These are phyloP conservation scores for Fusarium sulawesiense DNA, from an alignment of 2,329 filamentous ascomycete genomes.

Conservation along the genomic window DNA sequence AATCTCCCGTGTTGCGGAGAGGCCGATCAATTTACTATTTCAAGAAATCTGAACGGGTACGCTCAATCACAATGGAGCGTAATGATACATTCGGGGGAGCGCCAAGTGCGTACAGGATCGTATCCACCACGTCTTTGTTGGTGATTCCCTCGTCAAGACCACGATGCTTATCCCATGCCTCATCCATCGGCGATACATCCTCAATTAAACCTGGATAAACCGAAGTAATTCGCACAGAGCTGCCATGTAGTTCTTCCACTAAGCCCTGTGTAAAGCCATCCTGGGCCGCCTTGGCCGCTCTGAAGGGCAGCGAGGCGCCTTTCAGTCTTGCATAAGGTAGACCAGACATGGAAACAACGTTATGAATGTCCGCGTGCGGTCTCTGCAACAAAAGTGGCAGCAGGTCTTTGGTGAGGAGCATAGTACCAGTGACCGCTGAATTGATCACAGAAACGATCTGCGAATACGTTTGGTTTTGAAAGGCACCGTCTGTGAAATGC, in stretches of 20 bases:
- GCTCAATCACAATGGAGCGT: background rate
- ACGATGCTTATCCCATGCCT: fast-evolving
- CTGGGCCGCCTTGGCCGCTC: background rate
- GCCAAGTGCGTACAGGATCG: background rate
- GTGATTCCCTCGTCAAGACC: background rate
- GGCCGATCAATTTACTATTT: too few relatives aligned
- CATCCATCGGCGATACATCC: background rate
- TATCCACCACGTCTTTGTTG: background rate
- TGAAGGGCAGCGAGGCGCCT: background rate
- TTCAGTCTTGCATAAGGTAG: background rate
- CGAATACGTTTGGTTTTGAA: background rate
- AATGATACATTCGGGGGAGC: background rate
- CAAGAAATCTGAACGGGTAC: background rate
- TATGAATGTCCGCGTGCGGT: background rate
- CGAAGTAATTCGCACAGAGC: background rate
- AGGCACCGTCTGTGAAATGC: background rate
- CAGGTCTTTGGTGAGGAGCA: background rate
- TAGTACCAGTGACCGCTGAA: slow-evolving; percentile 1
- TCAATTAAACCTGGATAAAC: background rate
- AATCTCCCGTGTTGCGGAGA: too few relatives aligned
- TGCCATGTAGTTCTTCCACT: background rate
- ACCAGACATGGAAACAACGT: background rate
- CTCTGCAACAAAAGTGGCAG: background rate
- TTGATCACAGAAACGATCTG: background rate
- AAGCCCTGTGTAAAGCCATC: slow-evolving; percentile 2